These are phyloP conservation scores for Agaricus subrufescens DNA, from an alignment of 768 basidiomycete genomes.

Conservation along the genomic window DNA sequence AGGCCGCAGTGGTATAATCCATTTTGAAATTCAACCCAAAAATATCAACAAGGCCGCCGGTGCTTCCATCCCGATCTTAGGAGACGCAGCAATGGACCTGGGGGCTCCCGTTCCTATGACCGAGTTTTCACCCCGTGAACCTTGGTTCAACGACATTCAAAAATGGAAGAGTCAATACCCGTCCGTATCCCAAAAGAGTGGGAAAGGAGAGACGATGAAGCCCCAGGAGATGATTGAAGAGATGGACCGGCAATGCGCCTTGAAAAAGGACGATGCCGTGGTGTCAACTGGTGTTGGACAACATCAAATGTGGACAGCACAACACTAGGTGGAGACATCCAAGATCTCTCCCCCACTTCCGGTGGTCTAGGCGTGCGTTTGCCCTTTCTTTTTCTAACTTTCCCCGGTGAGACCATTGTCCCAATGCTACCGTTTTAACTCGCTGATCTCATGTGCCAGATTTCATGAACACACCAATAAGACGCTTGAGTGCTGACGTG, in stretches of 20 bases:
- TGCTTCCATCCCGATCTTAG: conserved; percentile 89
- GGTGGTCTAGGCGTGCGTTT: conserved; percentile 87
- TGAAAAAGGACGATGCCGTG: conserved; percentile 83
- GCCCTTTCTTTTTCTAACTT: too few relatives aligned
- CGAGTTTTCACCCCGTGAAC: conserved; percentile 51
- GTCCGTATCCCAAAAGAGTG: conserved; percentile 76
- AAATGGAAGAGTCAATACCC: conserved; percentile 86
- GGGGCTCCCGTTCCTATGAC: conserved; percentile 79
- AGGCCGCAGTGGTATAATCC: conserved; percentile 94
- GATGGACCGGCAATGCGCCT: conserved; percentile 72
- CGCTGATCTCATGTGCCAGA: conserved; percentile 30
- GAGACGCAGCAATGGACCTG: conserved; percentile 86
- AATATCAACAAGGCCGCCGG: conserved; percentile 99
- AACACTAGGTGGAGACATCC: conserved; percentile 92
- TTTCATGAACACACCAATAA: conserved; percentile 88
- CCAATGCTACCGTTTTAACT: not conserved
- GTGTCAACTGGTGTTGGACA: conserved; percentile 96
- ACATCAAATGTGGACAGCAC: conserved; percentile 99
- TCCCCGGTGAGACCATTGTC: conserved; percentile 61
- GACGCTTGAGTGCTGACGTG: conserved; percentile 74
- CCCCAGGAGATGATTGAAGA: conserved; percentile 97
- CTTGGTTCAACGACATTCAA: conserved; percentile 83
- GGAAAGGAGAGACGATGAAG: conserved; percentile 71
- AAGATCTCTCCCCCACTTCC: conserved; percentile 82
- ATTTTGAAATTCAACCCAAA: conserved; percentile 98